phyloP scores from a whole-genome alignment of 306 rosid genomes.

The Begonia peltatifolia region DNA sequence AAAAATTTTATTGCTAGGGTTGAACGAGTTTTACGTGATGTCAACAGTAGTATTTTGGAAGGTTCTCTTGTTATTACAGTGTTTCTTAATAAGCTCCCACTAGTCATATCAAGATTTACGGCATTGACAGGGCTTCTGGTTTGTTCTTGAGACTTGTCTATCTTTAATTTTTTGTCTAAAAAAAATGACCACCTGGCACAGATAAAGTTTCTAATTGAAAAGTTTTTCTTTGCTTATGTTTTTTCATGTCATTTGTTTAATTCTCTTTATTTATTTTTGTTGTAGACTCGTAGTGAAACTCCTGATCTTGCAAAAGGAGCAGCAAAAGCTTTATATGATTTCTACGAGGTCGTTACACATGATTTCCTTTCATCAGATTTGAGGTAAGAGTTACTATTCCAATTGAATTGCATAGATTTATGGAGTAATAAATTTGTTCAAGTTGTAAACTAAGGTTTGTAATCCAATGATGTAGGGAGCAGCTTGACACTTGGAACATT shows the following conservation, averaged over 20 bases:
- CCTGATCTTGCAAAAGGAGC: constrained; percentile 79
- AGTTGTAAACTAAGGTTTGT: not conserved
- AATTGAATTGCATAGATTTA: constrained; percentile 1
- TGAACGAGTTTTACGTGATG: constrained; percentile 78
- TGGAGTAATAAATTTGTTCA: constrained; percentile 1
- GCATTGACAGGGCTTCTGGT: constrained; percentile 97
- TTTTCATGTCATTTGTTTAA: not conserved
- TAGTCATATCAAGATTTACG: constrained; percentile 64
- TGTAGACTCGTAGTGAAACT: constrained; percentile 57
- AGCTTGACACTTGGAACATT: constrained; percentile 82
- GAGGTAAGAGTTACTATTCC: constrained; percentile 35
- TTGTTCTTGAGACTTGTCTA: constrained; percentile 12
- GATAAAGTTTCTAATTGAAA: too few species aligned
- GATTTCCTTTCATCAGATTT: constrained; percentile 63
- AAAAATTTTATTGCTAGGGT: constrained; percentile 40
- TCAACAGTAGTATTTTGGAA: constrained; percentile 52
- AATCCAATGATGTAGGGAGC: constrained; percentile 49
- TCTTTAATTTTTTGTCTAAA: not conserved
- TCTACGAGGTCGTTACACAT: constrained; percentile 77
- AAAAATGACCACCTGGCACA: too few species aligned
- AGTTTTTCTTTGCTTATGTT: not conserved
- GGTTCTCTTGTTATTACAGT: constrained; percentile 65
- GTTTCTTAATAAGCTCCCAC: constrained; percentile 49
- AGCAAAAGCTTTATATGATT: constrained; percentile 53
- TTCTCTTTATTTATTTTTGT: constrained; percentile 10